Evolutionary conservation across 2,329 filamentous ascomycete genomes (phyloP).

Genomic region (Fusarium oligoseptatum): DNA sequence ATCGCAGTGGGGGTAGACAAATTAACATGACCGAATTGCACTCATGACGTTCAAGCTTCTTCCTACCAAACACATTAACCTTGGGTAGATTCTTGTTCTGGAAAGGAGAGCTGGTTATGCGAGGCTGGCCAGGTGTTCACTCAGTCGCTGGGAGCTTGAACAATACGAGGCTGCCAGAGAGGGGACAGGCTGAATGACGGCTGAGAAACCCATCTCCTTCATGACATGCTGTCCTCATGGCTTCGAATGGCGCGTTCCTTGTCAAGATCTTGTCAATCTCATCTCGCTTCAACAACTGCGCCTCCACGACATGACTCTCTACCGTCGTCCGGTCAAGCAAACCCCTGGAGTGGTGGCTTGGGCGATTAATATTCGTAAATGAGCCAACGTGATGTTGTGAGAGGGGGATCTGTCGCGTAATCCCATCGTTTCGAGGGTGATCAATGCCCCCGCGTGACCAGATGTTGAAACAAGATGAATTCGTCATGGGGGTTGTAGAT

Average conservation of each 20-base stretch:
- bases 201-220: not conserved
- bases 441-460: not conserved
- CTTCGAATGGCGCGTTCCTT: slow-evolving; percentile 4
- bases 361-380: not conserved
- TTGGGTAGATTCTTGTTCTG: not conserved
- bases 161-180: not conserved
- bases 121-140: not conserved
- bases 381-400: slow-evolving; percentile 20
- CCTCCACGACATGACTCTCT: slow-evolving; percentile 1
- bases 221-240: slow-evolving; percentile 7
- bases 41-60: not conserved
- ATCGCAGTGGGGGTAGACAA: not conserved
- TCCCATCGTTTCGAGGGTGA: not conserved
- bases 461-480: not conserved
- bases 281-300: slow-evolving; percentile 11
- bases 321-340: not conserved
- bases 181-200: not conserved
- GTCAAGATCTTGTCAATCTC: not conserved
- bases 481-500: not conserved
- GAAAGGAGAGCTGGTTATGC: not conserved
- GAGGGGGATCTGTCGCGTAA: not conserved
- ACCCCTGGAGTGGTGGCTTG: not conserved
- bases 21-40: not conserved
- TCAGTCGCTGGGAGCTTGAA: not conserved
- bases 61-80: not conserved